These are phyloP conservation scores for Secale cereale DNA, from an alignment of 176 grass and related monocot genomes.

Conservation along the genomic window DNA sequence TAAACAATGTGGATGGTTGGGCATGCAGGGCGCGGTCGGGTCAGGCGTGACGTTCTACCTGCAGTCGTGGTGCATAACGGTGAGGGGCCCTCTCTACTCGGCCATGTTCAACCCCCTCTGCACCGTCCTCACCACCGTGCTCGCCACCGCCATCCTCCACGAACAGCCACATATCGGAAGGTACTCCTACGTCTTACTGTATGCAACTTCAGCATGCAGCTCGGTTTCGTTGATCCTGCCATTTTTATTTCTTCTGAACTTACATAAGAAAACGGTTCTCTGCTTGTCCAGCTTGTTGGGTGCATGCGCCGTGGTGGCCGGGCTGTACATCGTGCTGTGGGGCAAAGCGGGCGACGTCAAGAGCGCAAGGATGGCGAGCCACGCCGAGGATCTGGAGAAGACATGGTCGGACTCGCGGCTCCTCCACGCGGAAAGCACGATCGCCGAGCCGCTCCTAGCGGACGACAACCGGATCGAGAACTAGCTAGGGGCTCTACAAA, in stretches of 20 bases:
- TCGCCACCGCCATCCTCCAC: constrained; percentile 38
- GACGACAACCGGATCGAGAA: background rate
- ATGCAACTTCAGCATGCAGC: background rate
- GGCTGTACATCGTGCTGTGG: constrained; percentile 42
- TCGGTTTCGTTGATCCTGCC: background rate
- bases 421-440: background rate
- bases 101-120: constrained; percentile 75
- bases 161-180: constrained; percentile 69
- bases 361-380: background rate
- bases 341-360: constrained; percentile 28
- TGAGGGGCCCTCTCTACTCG: constrained; percentile 62
- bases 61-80: constrained; percentile 66
- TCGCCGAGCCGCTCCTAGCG: background rate
- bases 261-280: background rate
- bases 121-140: constrained; percentile 51
- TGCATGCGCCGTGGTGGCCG: constrained; percentile 20
- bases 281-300: constrained; percentile 30
- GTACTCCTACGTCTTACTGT: background rate
- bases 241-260: background rate
- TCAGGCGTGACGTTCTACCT: constrained; percentile 69
- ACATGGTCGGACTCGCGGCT: background rate
- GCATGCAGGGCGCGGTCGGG: constrained; percentile 47
- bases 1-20: background rate
- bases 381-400: background rate
- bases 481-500: background rate